Percentiles rank a stretch among this genome's conserved stretches.
Conservation (phyloP, 2,329 filamentous ascomycete species). For the Alternaria burnsii region DNA sequence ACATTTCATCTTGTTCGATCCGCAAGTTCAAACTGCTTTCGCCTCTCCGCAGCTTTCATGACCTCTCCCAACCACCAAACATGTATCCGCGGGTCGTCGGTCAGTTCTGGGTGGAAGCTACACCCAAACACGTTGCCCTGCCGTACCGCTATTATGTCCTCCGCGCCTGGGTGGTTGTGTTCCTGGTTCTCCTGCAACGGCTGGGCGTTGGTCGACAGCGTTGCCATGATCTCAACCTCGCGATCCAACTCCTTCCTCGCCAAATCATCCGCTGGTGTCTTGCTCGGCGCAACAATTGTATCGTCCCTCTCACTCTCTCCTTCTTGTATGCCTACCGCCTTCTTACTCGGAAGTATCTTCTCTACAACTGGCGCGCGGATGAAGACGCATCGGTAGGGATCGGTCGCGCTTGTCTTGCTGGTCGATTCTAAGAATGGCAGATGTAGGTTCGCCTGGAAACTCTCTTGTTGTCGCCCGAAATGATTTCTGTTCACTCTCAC, state of each 20-base stretch:
- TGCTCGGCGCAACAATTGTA: slow-evolving; percentile 66
- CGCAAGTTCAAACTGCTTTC: slow-evolving; percentile 44
- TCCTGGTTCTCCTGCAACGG: slow-evolving; percentile 56
- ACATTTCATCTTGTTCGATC: slow-evolving; percentile 32
- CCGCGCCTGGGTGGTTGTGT: slow-evolving; percentile 56
- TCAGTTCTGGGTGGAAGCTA: slow-evolving; percentile 95
- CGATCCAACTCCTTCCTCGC: slow-evolving; percentile 56
- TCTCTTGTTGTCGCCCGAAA: slow-evolving; percentile 92
- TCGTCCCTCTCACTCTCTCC: slow-evolving; percentile 59
- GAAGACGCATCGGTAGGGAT: slow-evolving; percentile 84
- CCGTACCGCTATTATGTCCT: slow-evolving; percentile 84
- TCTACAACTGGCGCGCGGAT: slow-evolving; percentile 95
- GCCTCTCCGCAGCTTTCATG: slow-evolving; percentile 41
- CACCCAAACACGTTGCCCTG: slow-evolving; percentile 94
- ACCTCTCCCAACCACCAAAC: slow-evolving; percentile 90
- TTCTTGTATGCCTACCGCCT: slow-evolving; percentile 57
- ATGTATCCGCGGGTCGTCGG: slow-evolving; percentile 86
- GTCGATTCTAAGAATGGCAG: slow-evolving; percentile 70
- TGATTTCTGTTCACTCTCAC: slow-evolving; percentile 94
- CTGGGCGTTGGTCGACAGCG: slow-evolving; percentile 62
- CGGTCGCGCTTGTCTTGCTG: slow-evolving; percentile 37
- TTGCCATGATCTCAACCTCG: slow-evolving; percentile 67
- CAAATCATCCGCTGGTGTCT: slow-evolving; percentile 55
- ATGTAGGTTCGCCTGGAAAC: slow-evolving; percentile 79
- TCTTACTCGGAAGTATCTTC: slow-evolving; percentile 68